These are phyloP conservation scores for Kuraishia hungarica DNA, from an alignment of 805 yeast species.

Conservation along the genomic window DNA sequence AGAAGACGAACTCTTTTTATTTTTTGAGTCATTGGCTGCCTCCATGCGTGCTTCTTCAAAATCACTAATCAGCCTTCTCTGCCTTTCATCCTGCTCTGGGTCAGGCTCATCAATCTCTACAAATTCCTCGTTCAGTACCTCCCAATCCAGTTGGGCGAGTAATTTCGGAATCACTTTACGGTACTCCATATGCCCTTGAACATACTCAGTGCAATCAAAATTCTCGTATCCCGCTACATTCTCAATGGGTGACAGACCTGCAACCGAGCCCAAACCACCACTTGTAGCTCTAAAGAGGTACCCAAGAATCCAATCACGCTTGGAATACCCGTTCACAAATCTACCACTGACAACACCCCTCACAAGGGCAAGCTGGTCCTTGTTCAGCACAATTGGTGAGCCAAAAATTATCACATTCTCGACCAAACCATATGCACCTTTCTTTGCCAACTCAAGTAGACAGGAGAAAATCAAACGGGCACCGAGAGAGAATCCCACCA, in stretches of 20 bases:
- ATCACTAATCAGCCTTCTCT: constrained; percentile 72
- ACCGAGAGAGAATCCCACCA: constrained; percentile 91
- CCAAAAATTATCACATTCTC: constrained; percentile 88
- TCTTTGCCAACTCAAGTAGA: constrained; percentile 71
- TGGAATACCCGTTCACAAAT: constrained; percentile 84
- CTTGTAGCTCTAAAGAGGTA: constrained; percentile 92
- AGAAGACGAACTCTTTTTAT: constrained; percentile 24
- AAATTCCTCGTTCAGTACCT: constrained; percentile 82
- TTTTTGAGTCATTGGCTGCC: constrained; percentile 24
- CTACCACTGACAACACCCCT: constrained; percentile 84
- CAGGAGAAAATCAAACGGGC: constrained; percentile 90
- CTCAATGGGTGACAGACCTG: constrained; percentile 77
- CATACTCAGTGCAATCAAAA: constrained; percentile 76
- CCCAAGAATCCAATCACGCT: constrained; percentile 92
- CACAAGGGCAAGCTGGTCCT: constrained; percentile 69
- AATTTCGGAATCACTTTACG: constrained; percentile 88
- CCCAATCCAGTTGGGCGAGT: constrained; percentile 61
- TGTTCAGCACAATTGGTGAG: constrained; percentile 73
- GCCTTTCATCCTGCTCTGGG: constrained; percentile 77
- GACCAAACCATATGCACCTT: constrained; percentile 80
- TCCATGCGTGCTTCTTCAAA: constrained; percentile 77
- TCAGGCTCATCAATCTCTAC: constrained; percentile 95
- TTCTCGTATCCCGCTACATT: constrained; percentile 64
- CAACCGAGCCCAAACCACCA: constrained; percentile 88
- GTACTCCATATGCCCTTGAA: constrained; percentile 97